Base-by-base conservation (phyloP, 2,329 filamentous ascomycete species). In the Exophiala xenobiotica region DNA sequence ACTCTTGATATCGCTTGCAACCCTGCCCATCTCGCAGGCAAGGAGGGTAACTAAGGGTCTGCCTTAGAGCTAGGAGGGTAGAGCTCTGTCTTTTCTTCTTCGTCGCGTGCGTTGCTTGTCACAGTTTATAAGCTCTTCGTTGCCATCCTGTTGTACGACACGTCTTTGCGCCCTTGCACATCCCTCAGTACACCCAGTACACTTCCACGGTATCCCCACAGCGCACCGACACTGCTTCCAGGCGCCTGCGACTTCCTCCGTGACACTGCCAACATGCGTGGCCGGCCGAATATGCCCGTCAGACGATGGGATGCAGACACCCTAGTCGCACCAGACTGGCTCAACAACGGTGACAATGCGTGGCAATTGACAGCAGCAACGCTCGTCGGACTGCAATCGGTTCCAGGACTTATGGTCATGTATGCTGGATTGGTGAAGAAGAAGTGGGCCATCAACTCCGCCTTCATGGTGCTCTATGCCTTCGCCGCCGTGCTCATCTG, bases 361-460 rank as follows among this genome's bases (percentile, higher is more conserved):
- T 78, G 76, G 76, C 75, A 78, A 64, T 66, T 78, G 44, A 78
- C 75, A 12, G 76, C 76, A 2, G 76, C 70, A 5, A 73, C 70
- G 4, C 65, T 78, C 11, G 76, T 78, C 51, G 75, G 68, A 12
- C 65, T 78, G 12, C 76, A 78, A 60, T 74, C 71, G 20, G 66
- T 78, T 3, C 76, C 75, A 3, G 76, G 75, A 9, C 73, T 78
- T 8, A 70, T 74, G 42, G 70, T 77, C 16, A 63, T 78, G 56
- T 78, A 78, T 57, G 75, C 74, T 29, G 75, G 76, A 8, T 65
- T 76, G 11, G 59, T 60, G 12, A 59, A 61, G 46, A 72, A 70
- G 61, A 77, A 77, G 63, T 76, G 73, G 73, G 73, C 73, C 40
- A 69, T 75, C 58, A 76, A 76, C 58, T 72, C 70, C 35, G 74